Conservation (phyloP, 2,329 filamentous ascomycete species). For the Venturia pyrina region DNA sequence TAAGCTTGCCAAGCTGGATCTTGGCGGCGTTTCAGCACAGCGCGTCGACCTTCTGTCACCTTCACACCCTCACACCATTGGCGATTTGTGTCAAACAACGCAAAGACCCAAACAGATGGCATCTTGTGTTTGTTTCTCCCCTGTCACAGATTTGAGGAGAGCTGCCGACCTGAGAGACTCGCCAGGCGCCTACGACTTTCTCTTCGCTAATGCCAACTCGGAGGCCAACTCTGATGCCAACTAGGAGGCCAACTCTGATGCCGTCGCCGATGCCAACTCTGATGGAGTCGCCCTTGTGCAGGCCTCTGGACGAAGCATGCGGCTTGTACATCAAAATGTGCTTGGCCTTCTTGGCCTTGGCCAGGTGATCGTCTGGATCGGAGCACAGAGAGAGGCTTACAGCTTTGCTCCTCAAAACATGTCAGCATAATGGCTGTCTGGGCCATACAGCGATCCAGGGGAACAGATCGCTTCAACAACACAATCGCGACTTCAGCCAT, state of each 20-base stretch:
- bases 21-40: neutral
- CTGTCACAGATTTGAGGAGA: slow-evolving; percentile 2
- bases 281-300: neutral
- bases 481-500: neutral
- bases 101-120: neutral
- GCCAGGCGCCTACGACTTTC: neutral
- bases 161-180: neutral
- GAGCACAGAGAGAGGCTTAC: neutral
- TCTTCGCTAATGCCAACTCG: neutral
- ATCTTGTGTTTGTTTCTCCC: slow-evolving; percentile 1
- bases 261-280: neutral
- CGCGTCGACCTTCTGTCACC: neutral
- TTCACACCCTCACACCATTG: too few species aligned
- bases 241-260: too few species aligned
- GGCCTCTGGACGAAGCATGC: neutral
- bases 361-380: neutral
- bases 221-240: too few species aligned
- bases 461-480: neutral
- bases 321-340: neutral
- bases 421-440: neutral
- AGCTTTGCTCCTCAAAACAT: neutral
- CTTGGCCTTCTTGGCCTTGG: neutral
- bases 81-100: neutral
- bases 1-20: neutral
- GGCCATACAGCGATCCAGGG: neutral